phyloP scores from a whole-genome alignment of 768 basidiomycete species.

The Boletus fagicola region DNA sequence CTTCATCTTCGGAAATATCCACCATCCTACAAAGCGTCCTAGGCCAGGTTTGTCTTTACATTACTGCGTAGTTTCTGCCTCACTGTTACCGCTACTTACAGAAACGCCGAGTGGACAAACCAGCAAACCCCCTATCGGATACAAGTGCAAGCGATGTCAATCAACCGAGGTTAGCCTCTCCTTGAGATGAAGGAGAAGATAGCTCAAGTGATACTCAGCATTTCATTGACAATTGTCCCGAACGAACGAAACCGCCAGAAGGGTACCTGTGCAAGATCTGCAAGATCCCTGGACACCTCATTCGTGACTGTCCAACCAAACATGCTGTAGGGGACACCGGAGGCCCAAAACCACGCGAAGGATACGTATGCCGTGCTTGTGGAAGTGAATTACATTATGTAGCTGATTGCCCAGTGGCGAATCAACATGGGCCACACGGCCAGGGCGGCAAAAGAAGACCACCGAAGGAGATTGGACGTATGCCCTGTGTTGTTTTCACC shows the following conservation, averaged over 20 bases:
- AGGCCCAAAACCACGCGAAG: conserved; percentile 75
- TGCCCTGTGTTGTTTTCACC: conserved; percentile 30
- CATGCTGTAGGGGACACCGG: conserved; percentile 80
- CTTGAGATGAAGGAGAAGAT: background rate
- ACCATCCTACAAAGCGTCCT: conserved; percentile 55
- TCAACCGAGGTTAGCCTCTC: conserved; percentile 58
- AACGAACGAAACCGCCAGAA: conserved; percentile 73
- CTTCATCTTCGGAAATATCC: conserved; percentile 66
- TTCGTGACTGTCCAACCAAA: conserved; percentile 85
- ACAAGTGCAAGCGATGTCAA: conserved; percentile 76
- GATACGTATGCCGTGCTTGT: conserved; percentile 91
- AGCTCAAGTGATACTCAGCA: conserved; percentile 46
- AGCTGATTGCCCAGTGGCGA: conserved; percentile 79
- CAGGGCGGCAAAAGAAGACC: conserved; percentile 44
- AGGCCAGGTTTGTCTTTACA: conserved; percentile 45
- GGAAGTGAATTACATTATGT: conserved; percentile 84
- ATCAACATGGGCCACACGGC: conserved; percentile 41
- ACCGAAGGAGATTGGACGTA: conserved; percentile 79
- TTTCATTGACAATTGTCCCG: conserved; percentile 73
- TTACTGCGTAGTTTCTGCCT: background rate
- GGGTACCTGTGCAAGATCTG: conserved; percentile 89
- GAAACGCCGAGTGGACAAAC: conserved; percentile 37
- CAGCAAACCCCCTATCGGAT: conserved; percentile 64
- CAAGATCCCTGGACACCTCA: conserved; percentile 78
- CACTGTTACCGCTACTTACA: conserved; percentile 1